Conservation (phyloP, 805 yeast genomes). For the Metschnikowia cerradonensis region DNA sequence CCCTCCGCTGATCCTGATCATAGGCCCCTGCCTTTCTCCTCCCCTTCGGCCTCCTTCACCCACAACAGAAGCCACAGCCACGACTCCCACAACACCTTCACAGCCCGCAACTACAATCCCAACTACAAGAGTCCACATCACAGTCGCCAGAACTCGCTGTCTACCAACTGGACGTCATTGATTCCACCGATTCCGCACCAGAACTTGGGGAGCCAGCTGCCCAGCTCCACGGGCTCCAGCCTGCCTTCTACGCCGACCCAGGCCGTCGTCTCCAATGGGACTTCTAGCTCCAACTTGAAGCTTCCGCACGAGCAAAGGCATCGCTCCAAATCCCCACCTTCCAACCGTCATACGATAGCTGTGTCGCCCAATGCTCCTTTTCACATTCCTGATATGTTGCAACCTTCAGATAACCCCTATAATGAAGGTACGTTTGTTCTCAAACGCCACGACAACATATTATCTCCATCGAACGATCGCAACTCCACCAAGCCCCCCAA, state of each 20-base stretch:
- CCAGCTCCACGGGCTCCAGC: neutral
- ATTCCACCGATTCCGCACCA: constrained; percentile 31
- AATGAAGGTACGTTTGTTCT: constrained; percentile 10
- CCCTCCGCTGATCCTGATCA: neutral
- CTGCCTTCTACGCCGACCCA: neutral
- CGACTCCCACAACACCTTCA: constrained; percentile 5
- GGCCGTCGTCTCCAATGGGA: neutral
- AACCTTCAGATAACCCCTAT: constrained; percentile 11
- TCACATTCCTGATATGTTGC: constrained; percentile 15
- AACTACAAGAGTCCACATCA: constrained; percentile 3
- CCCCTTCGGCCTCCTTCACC: constrained; percentile 4
- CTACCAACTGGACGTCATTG: constrained; percentile 27
- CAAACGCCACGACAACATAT: neutral
- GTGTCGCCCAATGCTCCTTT: constrained; percentile 10
- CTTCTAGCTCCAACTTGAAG: neutral
- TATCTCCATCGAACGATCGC: neutral
- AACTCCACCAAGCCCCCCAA: neutral
- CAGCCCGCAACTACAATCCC: neutral
- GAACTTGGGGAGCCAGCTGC: neutral
- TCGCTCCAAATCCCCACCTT: constrained; percentile 1
- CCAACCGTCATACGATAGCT: constrained; percentile 18
- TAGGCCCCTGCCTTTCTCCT: constrained; percentile 1
- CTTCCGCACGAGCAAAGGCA: neutral
- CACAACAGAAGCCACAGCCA: constrained; percentile 17
- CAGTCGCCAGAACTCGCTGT: constrained; percentile 7